phyloP scores from a whole-genome alignment of 805 yeast species.

The Metschnikowia gelsemii region DNA sequence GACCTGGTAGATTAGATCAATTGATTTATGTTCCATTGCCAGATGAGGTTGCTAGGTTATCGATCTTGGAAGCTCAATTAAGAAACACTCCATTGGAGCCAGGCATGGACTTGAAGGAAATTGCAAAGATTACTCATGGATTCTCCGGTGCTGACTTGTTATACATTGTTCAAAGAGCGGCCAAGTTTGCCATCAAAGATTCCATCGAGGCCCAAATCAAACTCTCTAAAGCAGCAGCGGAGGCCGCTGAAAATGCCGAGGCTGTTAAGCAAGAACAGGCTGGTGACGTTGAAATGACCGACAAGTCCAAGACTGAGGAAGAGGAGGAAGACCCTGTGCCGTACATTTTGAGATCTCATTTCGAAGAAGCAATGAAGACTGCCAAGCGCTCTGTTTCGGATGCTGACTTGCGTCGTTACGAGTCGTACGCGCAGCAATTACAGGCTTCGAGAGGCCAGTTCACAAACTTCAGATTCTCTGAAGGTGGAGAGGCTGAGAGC shows the following conservation, averaged over 20 bases:
- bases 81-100: slow-evolving; percentile 99
- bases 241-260: slow-evolving; percentile 31
- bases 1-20: slow-evolving; percentile 99
- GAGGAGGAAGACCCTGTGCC: slow-evolving; percentile 93
- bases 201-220: slow-evolving; percentile 77
- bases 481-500: slow-evolving; percentile 24
- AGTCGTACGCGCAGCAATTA: slow-evolving; percentile 95
- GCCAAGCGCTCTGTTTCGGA: slow-evolving; percentile 97
- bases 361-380: slow-evolving; percentile 99
- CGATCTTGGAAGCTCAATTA: slow-evolving; percentile 91
- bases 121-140: slow-evolving; percentile 93
- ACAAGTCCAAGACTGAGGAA: slow-evolving; percentile 32
- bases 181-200: slow-evolving; percentile 97
- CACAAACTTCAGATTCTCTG: slow-evolving; percentile 80
- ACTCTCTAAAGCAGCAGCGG: slow-evolving; percentile 39
- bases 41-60: slow-evolving; percentile 89
- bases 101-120: slow-evolving; percentile 81
- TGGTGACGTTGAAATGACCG: slow-evolving; percentile 51
- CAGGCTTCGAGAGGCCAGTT: slow-evolving; percentile 95
- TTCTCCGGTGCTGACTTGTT: slow-evolving; percentile 99
- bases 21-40: slow-evolving; percentile 98
- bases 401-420: slow-evolving; percentile 96
- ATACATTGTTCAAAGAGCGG: slow-evolving; percentile 97
- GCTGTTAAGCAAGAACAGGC: slow-evolving; percentile 29
- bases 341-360: slow-evolving; percentile 86